Conservation (phyloP, 768 basidiomycete genomes). For the Kwoniella shandongensis region DNA sequence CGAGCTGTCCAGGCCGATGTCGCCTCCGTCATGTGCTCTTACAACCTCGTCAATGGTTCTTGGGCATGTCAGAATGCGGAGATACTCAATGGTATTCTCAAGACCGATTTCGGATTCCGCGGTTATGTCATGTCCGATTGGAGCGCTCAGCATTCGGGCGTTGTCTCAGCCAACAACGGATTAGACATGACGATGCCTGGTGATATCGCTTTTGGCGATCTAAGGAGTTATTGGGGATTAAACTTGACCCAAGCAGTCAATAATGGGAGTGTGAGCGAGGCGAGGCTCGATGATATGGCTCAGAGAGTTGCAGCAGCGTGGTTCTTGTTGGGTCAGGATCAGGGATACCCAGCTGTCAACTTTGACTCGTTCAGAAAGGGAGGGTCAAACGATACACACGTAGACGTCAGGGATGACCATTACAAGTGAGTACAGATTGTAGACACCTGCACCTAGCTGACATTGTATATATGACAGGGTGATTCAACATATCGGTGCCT, state of each 20-base stretch:
- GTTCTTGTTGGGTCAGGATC: slow-evolving; percentile 52
- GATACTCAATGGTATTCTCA: slow-evolving; percentile 52
- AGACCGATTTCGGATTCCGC: slow-evolving; percentile 54
- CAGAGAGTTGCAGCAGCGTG: slow-evolving; percentile 64
- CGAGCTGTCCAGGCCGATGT: slow-evolving; percentile 67
- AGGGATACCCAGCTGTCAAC: slow-evolving; percentile 65
- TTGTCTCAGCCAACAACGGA: slow-evolving; percentile 38
- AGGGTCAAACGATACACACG: slow-evolving; percentile 49
- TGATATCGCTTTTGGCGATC: slow-evolving; percentile 46
- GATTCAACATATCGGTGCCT: slow-evolving; percentile 71
- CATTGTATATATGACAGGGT: slow-evolving; percentile 45
- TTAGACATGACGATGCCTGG: slow-evolving; percentile 56
- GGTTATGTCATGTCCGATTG: slow-evolving; percentile 53
- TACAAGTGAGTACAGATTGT: slow-evolving; percentile 48
- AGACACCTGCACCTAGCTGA: neutral
- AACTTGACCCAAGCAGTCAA: slow-evolving; percentile 69
- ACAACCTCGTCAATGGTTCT: slow-evolving; percentile 53
- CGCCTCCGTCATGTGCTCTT: slow-evolving; percentile 59
- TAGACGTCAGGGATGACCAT: slow-evolving; percentile 68
- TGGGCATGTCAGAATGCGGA: slow-evolving; percentile 53
- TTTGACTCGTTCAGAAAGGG: slow-evolving; percentile 60
- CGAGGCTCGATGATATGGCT: slow-evolving; percentile 63
- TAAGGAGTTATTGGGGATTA: slow-evolving; percentile 61
- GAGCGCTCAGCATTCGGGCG: slow-evolving; percentile 46
- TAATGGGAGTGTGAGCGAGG: slow-evolving; percentile 67